A percentile compares a stretch with the other conserved stretches of the same genome.
Conservation (phyloP, 1,139 yeast genomes). For the Hanseniaspora uvarum region DNA sequence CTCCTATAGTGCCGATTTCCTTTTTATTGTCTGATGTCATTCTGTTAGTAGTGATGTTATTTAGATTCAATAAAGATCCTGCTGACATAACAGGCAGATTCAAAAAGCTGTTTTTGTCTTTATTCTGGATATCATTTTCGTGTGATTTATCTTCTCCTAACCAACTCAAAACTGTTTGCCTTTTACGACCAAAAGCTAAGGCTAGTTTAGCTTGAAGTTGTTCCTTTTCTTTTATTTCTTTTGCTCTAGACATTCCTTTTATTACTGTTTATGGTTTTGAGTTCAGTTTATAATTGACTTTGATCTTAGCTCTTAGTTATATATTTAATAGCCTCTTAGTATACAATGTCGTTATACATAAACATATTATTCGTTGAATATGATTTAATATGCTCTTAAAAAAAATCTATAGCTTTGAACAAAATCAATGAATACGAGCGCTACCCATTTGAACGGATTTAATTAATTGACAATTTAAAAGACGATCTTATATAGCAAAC, state of each 20-base stretch:
- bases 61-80: slow-evolving; percentile 29
- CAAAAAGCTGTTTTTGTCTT: slow-evolving; percentile 25
- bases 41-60: slow-evolving; percentile 8
- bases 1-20: slow-evolving; percentile 31
- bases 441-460: not conserved
- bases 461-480: not conserved
- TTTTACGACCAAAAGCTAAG: slow-evolving; percentile 25
- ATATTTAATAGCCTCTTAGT: too few species aligned
- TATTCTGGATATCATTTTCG: slow-evolving; percentile 16
- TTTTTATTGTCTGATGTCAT: slow-evolving; percentile 11
- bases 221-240: slow-evolving; percentile 33
- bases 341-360: too few species aligned
- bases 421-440: too few species aligned
- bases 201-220: slow-evolving; percentile 32
- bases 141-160: slow-evolving; percentile 20
- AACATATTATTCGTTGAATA: too few species aligned
- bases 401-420: too few species aligned
- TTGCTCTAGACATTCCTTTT: slow-evolving; percentile 30
- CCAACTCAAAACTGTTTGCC: slow-evolving; percentile 27
- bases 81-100: slow-evolving; percentile 30
- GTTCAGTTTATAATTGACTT: too few species aligned
- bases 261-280: too few species aligned
- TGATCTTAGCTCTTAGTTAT: too few species aligned
- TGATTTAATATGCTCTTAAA: too few species aligned
- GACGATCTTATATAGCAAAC: too few species aligned